Base-by-base conservation (phyloP, 106 monocot species). In the Allium sativum region DNA sequence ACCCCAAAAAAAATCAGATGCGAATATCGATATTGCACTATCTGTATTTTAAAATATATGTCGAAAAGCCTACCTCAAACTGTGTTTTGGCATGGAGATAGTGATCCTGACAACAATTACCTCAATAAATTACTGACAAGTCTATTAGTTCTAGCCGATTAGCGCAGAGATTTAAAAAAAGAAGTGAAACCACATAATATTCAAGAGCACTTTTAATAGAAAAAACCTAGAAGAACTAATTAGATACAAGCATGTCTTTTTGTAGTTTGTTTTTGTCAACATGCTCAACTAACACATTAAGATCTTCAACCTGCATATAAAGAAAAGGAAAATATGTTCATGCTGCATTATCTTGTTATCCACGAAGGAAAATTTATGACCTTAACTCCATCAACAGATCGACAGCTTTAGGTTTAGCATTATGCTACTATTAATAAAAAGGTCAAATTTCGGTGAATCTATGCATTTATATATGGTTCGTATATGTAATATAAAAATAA, bases 321-420 rank as follows among this genome's bases (percentile, higher is more conserved):
- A 52, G 58, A 31, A 10, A 56, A 2, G 47, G 6, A 55, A 50
- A 12, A 53, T 3, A 9, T 52, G 20, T 40, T 40, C 9, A 52
- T 44, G 52, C 10, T 13, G 43, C 63, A 16, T 51, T 55, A 45
- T 59, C 3, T 4, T 56, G 48, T 12, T 43, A 61, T 58, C 43
- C 31, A 17, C 19, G 46, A 45, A 16, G 14, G 57, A 9, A 44
- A 67, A 50, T 50, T 0, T 7, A 62, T 45, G 10, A 17, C 16
- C 42, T 19, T 76, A 92, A 91, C 91, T 98, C 96, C 88, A 92
- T 98, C 42, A 92, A 66, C 66, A 98, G 84, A 82, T 98, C 96
- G 19, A 98, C 91, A 74, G 96, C 96, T 74, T 98, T 91, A 1
- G 96, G 96, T 43, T 98, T 91, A 45, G 96, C 96, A 73, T 98